Conservation (phyloP, 352 stramenopile genomes). For the Albugo candida region DNA sequence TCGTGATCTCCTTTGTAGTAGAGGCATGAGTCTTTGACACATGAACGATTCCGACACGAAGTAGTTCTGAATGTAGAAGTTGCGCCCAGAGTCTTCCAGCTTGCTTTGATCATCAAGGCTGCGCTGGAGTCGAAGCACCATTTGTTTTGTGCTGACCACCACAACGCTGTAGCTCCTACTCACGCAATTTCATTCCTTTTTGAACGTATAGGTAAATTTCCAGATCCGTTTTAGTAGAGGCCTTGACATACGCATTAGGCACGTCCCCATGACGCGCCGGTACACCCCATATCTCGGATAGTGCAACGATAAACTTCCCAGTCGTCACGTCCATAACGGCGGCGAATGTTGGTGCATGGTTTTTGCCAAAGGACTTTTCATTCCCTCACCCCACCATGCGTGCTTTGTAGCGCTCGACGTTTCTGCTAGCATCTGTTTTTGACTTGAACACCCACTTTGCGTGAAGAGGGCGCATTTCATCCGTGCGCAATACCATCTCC, state of each 20-base stretch:
- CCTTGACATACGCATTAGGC: constrained; percentile 4
- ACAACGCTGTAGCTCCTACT: too few relatives aligned
- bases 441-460: constrained; percentile 4
- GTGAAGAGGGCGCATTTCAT: not conserved
- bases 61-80: constrained; percentile 1
- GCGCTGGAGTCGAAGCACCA: constrained; percentile 5
- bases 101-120: constrained; percentile 3
- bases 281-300: not conserved
- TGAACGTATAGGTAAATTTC: constrained; percentile 1
- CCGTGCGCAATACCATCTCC: constrained; percentile 1
- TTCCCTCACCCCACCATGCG: constrained; percentile 2
- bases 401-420: constrained; percentile 6
- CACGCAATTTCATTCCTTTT: not conserved
- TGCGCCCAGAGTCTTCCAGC: constrained; percentile 1
- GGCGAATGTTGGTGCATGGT: constrained; percentile 1
- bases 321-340: constrained; percentile 1
- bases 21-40: not conserved
- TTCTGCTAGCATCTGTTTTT: not conserved
- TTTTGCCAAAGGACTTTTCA: not conserved
- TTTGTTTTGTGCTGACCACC: not conserved
- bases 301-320: constrained; percentile 1
- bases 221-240: not conserved
- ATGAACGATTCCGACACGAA: not conserved
- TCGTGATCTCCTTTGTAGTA: not conserved
- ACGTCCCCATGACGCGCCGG: constrained; percentile 1